These are phyloP conservation scores for Petasospora fabianii DNA, from an alignment of 1,139 yeast genomes.

Conservation along the genomic window DNA sequence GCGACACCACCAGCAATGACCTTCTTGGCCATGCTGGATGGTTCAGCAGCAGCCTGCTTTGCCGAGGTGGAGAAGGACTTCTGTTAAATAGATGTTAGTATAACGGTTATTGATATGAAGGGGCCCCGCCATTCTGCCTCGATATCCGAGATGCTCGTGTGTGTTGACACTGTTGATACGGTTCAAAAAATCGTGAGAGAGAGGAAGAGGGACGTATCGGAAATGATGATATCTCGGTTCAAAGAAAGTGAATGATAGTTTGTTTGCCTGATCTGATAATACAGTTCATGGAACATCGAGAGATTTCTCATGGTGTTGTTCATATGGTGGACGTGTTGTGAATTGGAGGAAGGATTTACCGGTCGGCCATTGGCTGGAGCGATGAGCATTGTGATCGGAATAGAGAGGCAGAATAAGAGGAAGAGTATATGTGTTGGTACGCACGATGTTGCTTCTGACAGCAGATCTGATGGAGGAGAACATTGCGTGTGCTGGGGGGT, in stretches of 20 bases:
- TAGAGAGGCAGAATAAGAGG: not conserved
- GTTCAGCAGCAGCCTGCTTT: constrained; percentile 30
- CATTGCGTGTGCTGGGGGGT: constrained; percentile 23
- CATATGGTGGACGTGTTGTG: not conserved
- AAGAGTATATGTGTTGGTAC: constrained; percentile 10
- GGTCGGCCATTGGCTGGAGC: constrained; percentile 9
- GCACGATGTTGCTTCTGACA: constrained; percentile 29
- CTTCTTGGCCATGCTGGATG: constrained; percentile 48
- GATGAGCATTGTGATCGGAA: not conserved
- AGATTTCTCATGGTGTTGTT: not conserved
- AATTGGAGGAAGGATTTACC: constrained; percentile 1
- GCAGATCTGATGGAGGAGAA: constrained; percentile 30
- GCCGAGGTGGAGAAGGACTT: constrained; percentile 31
- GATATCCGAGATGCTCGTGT: too few species aligned
- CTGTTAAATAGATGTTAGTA: constrained; percentile 15
- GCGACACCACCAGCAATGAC: constrained; percentile 63
- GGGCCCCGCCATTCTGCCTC: too few species aligned
- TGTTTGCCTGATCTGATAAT: too few species aligned
- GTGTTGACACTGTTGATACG: too few species aligned
- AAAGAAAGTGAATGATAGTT: too few species aligned
- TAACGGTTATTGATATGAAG: too few species aligned
- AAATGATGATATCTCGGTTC: too few species aligned
- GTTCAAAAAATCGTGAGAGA: too few species aligned
- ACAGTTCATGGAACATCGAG: not conserved
- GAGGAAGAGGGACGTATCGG: too few species aligned